Conservation (phyloP, 371 early-diverging fungal species). For the Paraphysoderma sedebokerense region DNA sequence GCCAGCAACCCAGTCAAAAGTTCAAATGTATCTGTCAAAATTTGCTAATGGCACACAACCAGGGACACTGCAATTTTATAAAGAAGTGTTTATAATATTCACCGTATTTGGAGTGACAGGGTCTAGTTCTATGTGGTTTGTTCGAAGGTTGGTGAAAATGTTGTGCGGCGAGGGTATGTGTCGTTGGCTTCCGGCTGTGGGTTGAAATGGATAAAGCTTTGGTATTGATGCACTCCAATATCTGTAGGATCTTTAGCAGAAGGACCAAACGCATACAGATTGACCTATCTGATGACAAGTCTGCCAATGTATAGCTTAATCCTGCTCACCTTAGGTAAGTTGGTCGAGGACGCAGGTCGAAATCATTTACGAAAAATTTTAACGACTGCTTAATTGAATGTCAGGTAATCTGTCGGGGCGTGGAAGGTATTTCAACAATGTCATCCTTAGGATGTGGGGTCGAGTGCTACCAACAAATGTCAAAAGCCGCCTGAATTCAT, state of each 20-base stretch:
- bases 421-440: not conserved
- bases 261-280: too few species aligned
- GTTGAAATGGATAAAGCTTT: too few species aligned
- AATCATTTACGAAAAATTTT: too few species aligned
- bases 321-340: not conserved
- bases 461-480: not conserved
- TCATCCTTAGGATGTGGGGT: not conserved
- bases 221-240: too few species aligned
- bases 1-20: too few species aligned
- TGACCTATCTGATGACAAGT: too few species aligned
- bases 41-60: not conserved
- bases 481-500: too few species aligned
- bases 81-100: not conserved
- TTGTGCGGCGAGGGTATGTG: not conserved
- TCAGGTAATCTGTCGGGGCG: conserved; percentile 1
- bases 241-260: too few species aligned
- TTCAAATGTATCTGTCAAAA: too few species aligned
- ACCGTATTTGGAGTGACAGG: conserved; percentile 1
- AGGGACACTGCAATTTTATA: not conserved
- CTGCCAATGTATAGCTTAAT: not conserved
- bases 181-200: too few species aligned
- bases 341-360: too few species aligned
- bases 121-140: not conserved
- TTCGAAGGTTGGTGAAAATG: not conserved
- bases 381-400: too few species aligned